These are phyloP conservation scores for Aspergillus terreus DNA, from an alignment of 2,329 filamentous ascomycete species.

Conservation along the genomic window DNA sequence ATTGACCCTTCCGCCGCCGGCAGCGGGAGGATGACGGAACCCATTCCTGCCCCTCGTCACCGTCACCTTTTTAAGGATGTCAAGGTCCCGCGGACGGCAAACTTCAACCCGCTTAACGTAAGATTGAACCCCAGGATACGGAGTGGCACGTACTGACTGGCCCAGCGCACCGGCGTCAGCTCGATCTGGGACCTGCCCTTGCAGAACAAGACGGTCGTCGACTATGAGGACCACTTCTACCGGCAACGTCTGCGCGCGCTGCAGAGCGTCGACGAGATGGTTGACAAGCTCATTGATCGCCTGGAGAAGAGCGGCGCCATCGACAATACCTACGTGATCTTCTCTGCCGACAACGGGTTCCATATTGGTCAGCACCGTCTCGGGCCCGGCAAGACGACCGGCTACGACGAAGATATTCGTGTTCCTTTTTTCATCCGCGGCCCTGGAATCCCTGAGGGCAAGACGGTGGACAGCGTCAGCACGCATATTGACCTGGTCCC, in stretches of 20 bases:
- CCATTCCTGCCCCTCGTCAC: slow-evolving; percentile 60
- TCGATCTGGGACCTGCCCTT: slow-evolving; percentile 45
- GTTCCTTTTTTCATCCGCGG: slow-evolving; percentile 59
- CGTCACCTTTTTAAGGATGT: slow-evolving; percentile 58
- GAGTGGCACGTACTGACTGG: not conserved
- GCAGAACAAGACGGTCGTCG: slow-evolving; percentile 46
- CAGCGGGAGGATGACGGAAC: slow-evolving; percentile 42
- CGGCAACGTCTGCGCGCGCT: slow-evolving; percentile 48
- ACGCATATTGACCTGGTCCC: slow-evolving; percentile 64
- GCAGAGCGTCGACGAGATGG: slow-evolving; percentile 54
- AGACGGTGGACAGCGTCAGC: slow-evolving; percentile 47
- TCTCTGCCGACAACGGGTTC: slow-evolving; percentile 59
- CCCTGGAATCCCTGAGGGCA: slow-evolving; percentile 49
- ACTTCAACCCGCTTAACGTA: slow-evolving; percentile 64
- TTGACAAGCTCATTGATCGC: slow-evolving; percentile 43
- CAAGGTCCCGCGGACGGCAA: slow-evolving; percentile 57
- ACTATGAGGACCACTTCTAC: slow-evolving; percentile 53
- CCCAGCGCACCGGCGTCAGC: slow-evolving; percentile 40
- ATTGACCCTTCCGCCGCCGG: slow-evolving; percentile 36
- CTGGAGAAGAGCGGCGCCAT: slow-evolving; percentile 41
- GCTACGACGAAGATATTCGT: slow-evolving; percentile 58
- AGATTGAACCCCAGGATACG: slow-evolving; percentile 7
- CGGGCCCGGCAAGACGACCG: slow-evolving; percentile 56
- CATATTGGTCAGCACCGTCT: slow-evolving; percentile 59
- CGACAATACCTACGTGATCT: slow-evolving; percentile 59